phyloP scores from a whole-genome alignment of 2,329 filamentous ascomycete species.

The Aureobasidium sp. region DNA sequence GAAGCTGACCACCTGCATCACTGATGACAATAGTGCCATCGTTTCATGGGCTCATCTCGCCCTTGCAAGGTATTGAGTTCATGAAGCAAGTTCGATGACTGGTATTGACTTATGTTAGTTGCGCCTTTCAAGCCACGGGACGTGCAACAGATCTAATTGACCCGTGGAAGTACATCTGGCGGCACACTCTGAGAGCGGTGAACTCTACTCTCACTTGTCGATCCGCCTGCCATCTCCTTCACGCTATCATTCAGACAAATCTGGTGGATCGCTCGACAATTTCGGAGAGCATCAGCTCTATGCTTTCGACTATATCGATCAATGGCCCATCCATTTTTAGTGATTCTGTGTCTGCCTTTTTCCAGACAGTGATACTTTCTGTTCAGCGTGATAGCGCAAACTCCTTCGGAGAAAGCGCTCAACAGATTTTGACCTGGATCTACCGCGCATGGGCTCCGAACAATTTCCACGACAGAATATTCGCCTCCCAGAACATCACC shows the following conservation, averaged over 20 bases:
- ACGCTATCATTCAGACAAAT: constrained; percentile 57
- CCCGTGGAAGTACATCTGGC: constrained; percentile 70
- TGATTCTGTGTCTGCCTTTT: constrained; percentile 71
- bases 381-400: constrained; percentile 62
- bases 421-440: constrained; percentile 73
- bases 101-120: constrained; percentile 32
- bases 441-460: constrained; percentile 76
- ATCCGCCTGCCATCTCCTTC: constrained; percentile 67
- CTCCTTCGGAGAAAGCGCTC: constrained; percentile 59
- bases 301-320: constrained; percentile 70
- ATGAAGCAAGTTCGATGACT: constrained; percentile 18
- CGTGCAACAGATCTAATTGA: constrained; percentile 36
- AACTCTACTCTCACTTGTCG: constrained; percentile 66
- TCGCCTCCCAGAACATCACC: constrained; percentile 56
- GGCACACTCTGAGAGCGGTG: constrained; percentile 62
- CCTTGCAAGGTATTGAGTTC: constrained; percentile 60
- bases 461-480: constrained; percentile 53
- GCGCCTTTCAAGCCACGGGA: constrained; percentile 40
- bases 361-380: constrained; percentile 61
- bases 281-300: constrained; percentile 62
- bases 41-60: constrained; percentile 80
- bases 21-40: constrained; percentile 60
- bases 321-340: constrained; percentile 71
- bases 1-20: constrained; percentile 11
- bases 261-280: constrained; percentile 63